Base-by-base conservation (phyloP, 148 eudicot species). In the Persicaria maculosa region DNA sequence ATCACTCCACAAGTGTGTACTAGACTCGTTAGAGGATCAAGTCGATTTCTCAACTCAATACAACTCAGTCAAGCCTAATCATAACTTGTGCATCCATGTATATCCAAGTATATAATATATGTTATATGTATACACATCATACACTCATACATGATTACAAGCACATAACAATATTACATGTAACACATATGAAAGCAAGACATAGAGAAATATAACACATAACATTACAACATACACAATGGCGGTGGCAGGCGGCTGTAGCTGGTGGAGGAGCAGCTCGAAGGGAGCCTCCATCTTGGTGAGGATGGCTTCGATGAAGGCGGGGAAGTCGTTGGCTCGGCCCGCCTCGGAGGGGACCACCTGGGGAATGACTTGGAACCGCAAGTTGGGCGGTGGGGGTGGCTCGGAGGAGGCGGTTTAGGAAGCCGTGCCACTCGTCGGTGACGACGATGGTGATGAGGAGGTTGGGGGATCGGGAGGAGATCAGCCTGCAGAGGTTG, bases 331-430 rank as follows among this genome's bases (percentile, higher is more conserved):
- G 57, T 68, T 75, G 59, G 47, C 86, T 15, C 91, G 85, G 48
- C 81, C 84, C 2, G 65, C 19, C 77, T 88, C 95, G 0, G 88
- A 90, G 1, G 91, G 91, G 2, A 90, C 12, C 4, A 90, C 95
- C 55, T 90, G 86, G 4, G 90, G 95, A 57, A 86, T 72, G 0
- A 89, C 77, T 0, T 70, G 76, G 78, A 79, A 88, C 5, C 58
- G 77, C 73, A 88, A 16, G 75, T 80, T 83, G 25, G 73, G 61
- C 8, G 88, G 83, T 15, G 58, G 22, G 7, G 40, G 65, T 4
- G 84, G 85, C 40, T 50, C 75, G 46, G 80, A 52, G 53, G 82
- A 81, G 43, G 82, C 61, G 72, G 75, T 53, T n/a, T 81, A 89
- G 80, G 78, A 87, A 71, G 81, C 81, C 77, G 68, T 80, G 83